phyloP scores from a whole-genome alignment of 495 filamentous ascomycete species.

The Corynascus novoguineensis region DNA sequence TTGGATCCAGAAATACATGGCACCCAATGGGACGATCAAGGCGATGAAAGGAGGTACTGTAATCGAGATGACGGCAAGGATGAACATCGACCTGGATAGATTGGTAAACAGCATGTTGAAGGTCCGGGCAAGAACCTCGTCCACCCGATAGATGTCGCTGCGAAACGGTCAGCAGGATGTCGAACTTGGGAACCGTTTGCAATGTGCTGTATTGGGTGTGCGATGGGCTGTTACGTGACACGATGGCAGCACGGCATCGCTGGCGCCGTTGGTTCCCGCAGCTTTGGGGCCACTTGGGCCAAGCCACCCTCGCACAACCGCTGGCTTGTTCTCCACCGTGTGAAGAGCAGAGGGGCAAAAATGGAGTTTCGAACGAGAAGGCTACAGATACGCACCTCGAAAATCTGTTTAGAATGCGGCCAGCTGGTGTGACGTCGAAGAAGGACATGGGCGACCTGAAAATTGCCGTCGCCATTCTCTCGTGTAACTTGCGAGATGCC shows the following conservation, averaged over 20 bases:
- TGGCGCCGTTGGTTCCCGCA: slow-evolving; percentile 14
- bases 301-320: slow-evolving; percentile 15
- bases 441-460: slow-evolving; percentile 99
- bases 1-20: slow-evolving; percentile 87
- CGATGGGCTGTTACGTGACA: slow-evolving; percentile 13
- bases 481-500: slow-evolving; percentile 93
- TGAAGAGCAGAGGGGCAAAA: not conserved
- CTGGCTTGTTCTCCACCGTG: slow-evolving; percentile 17
- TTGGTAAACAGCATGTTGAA: slow-evolving; percentile 96
- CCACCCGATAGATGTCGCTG: slow-evolving; percentile 91
- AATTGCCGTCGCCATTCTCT: slow-evolving; percentile 96
- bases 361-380: not conserved
- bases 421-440: slow-evolving; percentile 97
- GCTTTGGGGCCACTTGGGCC: slow-evolving; percentile 20
- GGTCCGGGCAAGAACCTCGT: slow-evolving; percentile 87
- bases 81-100: slow-evolving; percentile 76
- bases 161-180: slow-evolving; percentile 28
- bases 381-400: slow-evolving; percentile 58
- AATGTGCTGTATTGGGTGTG: slow-evolving; percentile 13
- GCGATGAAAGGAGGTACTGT: slow-evolving; percentile 76
- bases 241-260: slow-evolving; percentile 13
- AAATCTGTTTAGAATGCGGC: slow-evolving; percentile 93
- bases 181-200: slow-evolving; percentile 1
- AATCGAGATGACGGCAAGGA: slow-evolving; percentile 74
- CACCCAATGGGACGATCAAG: slow-evolving; percentile 73